Base-by-base conservation (phyloP, 2,329 filamentous ascomycete genomes). In the Grosmannia clavigera region DNA sequence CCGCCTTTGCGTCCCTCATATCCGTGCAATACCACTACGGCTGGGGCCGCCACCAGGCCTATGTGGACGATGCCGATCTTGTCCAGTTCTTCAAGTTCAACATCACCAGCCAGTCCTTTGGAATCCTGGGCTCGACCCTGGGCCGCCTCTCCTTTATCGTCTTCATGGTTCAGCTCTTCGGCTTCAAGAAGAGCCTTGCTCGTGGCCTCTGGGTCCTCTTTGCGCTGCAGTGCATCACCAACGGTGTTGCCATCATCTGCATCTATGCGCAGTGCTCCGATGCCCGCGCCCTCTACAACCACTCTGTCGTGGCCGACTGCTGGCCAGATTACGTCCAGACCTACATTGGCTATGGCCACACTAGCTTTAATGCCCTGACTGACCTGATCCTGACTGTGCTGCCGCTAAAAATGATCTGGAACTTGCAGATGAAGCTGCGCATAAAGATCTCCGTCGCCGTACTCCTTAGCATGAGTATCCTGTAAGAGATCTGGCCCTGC, bases 371-470 rank as follows among this genome's bases (percentile, higher is more conserved):
- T 35, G 57, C 27, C 31, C 57, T 58, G n/a, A 58, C 57, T n/a
- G 57, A 58, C 57, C 48, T 58, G n/a, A 38, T 58, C 33, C 31
- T 58, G 29, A 54, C 57, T 33, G 33, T 29, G 33, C n/a, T 58
- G 14, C 57, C 57, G 11, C 22, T 58, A 22, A 10, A 6, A 22
- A 53, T 58, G 29, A 58, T 58, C 57, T 58, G 57, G 57, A 51
- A 58, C 50, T 50, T 58, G 61, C 58, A 56, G 61, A 61, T 50
- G 61, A 35, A 43, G 48, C 16, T 38, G 27, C 57, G 57, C 48
- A 22, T 58, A 19, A 58, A 58, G 50, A 54, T 54, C 19, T 40
- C 48, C 22, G 48, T 58, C 33, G 48, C 31, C n/a, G 22, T 58
- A 2, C 57, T 58, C 31, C 57, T 58, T 7, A 12, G 57, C 57